These are phyloP conservation scores for Capsicum baccatum DNA, from an alignment of 257 asterid species.

Conservation along the genomic window DNA sequence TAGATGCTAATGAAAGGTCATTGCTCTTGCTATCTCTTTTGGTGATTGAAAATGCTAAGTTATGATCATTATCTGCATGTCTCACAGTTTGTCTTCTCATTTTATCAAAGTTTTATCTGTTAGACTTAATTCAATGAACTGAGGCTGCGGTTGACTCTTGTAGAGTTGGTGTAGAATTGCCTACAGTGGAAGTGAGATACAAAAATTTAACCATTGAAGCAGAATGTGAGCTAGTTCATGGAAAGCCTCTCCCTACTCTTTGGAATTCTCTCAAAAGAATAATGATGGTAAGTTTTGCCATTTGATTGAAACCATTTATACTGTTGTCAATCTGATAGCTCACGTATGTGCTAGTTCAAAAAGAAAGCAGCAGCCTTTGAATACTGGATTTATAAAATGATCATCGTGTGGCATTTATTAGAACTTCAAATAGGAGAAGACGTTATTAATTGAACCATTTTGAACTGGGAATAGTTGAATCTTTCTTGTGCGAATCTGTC, in stretches of 20 bases:
- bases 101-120: background rate
- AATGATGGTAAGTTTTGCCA: constrained; percentile 42
- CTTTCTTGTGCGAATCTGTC: constrained; percentile 13
- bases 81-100: background rate
- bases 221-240: constrained; percentile 69
- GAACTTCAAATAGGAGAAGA: background rate
- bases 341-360: background rate
- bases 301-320: background rate
- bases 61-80: background rate
- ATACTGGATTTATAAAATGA: background rate
- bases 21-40: background rate
- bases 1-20: background rate
- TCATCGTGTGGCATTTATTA: background rate
- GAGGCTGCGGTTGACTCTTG: constrained; percentile 22
- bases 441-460: too few relatives aligned
- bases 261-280: constrained; percentile 72
- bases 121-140: constrained; percentile 10
- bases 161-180: constrained; percentile 66
- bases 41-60: constrained; percentile 22
- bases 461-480: background rate
- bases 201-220: constrained; percentile 55
- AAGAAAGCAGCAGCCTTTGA: background rate
- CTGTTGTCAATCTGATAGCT: background rate
- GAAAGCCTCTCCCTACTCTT: constrained; percentile 74
- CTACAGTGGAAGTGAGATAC: constrained; percentile 69